These are phyloP conservation scores for Phytophthora agathidicida DNA, from an alignment of 352 stramenopile genomes.

Conservation along the genomic window DNA sequence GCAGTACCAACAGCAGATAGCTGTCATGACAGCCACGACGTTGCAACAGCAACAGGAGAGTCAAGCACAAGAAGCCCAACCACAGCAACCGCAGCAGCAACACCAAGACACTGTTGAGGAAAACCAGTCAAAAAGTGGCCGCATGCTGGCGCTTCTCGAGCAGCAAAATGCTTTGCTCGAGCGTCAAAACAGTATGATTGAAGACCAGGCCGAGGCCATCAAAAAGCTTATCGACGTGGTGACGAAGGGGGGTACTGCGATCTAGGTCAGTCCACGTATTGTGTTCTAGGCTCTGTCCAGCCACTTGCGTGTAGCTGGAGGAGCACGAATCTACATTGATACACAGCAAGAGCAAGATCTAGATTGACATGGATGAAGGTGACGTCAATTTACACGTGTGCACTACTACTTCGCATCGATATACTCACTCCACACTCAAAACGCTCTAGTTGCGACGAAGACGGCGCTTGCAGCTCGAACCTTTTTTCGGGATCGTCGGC, in stretches of 20 bases:
- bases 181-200: constrained; percentile 41
- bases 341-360: too few species aligned
- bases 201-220: constrained; percentile 42
- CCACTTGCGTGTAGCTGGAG: too few species aligned
- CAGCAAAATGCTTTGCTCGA: constrained; percentile 43
- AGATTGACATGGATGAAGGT: too few species aligned
- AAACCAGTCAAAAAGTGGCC: constrained; percentile 32
- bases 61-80: constrained; percentile 9
- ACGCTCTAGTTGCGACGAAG: constrained; percentile 1
- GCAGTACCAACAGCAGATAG: constrained; percentile 38
- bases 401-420: background rate
- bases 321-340: too few species aligned
- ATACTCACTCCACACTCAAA: background rate
- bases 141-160: constrained; percentile 43
- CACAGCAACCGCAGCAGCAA: constrained; percentile 12
- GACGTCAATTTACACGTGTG: background rate
- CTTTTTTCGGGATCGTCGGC: constrained; percentile 6
- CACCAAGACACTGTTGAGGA: background rate
- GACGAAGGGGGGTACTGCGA: constrained; percentile 6
- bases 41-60: constrained; percentile 20
- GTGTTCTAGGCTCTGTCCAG: background rate
- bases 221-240: constrained; percentile 38
- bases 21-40: constrained; percentile 3
- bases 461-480: constrained; percentile 29
- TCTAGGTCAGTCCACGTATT: constrained; percentile 3